Evolutionary conservation across 1,284 basidiomycete genomes (phyloP).

Genomic region (Naganishia sp.): DNA sequence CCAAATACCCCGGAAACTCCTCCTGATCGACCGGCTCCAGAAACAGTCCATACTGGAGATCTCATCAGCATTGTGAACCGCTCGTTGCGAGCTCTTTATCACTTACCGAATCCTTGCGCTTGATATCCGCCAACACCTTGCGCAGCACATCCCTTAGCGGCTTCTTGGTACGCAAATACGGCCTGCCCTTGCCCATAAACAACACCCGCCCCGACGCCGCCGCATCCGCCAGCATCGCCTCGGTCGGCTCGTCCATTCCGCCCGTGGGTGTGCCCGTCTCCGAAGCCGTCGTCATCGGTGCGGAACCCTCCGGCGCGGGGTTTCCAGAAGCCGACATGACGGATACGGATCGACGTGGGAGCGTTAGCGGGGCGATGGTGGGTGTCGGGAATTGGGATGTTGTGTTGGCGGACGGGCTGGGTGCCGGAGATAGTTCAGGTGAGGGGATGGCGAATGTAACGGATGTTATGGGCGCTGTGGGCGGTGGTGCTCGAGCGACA

Average conservation of each 20-base stretch:
- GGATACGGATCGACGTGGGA: slow-evolving; percentile 1
- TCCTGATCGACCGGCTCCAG: slow-evolving; percentile 48
- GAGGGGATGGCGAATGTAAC: slow-evolving; percentile 22
- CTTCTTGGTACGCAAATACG: slow-evolving; percentile 13
- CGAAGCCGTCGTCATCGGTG: not conserved
- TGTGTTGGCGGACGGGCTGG: not conserved
- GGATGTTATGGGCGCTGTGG: not conserved
- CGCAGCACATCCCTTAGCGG: slow-evolving; percentile 22
- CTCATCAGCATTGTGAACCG: not conserved
- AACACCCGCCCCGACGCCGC: slow-evolving; percentile 11
- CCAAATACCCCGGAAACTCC: slow-evolving; percentile 50
- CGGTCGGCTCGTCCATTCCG: slow-evolving; percentile 4
- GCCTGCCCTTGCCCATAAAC: slow-evolving; percentile 12
- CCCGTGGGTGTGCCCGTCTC: not conserved
- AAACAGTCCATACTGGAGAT: slow-evolving; percentile 46
- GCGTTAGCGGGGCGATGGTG: not conserved
- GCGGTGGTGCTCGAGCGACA: not conserved
- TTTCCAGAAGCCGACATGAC: slow-evolving; percentile 3
- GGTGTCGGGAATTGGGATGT: not conserved
- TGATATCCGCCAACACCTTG: slow-evolving; percentile 11
- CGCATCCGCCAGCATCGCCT: not conserved
- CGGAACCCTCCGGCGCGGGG: not conserved
- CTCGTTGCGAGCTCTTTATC: not conserved
- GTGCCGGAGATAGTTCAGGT: slow-evolving; percentile 8
- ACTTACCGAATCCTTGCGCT: slow-evolving; percentile 17